A percentile compares a stretch with the other conserved stretches of the same genome.
Conservation (phyloP, 441 rosid species). For the Euphorbia corollata region DNA sequence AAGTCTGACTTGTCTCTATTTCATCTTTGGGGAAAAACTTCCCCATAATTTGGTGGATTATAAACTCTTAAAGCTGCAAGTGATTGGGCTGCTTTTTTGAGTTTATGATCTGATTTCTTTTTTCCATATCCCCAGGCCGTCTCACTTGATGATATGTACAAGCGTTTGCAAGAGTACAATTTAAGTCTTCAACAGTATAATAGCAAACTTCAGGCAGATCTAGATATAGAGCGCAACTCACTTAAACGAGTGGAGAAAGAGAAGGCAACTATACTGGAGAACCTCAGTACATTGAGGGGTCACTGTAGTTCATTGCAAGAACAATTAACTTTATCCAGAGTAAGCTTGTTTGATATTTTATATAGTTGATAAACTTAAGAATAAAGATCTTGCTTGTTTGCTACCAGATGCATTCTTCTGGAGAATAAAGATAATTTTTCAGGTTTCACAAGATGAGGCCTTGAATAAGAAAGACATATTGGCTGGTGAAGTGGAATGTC, state of each 20-base stretch:
- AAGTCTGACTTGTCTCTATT: neutral
- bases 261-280: slow-evolving; percentile 73
- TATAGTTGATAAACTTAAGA: neutral
- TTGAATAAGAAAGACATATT: slow-evolving; percentile 56
- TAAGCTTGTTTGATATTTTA: slow-evolving; percentile 25
- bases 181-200: slow-evolving; percentile 77
- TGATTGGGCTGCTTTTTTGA: slow-evolving; percentile 19
- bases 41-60: slow-evolving; percentile 1
- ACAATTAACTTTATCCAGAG: slow-evolving; percentile 64
- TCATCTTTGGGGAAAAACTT: neutral
- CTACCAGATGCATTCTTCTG: neutral
- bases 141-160: slow-evolving; percentile 65
- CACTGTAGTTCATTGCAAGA: slow-evolving; percentile 81
- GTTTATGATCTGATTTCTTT: slow-evolving; percentile 29
- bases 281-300: slow-evolving; percentile 72
- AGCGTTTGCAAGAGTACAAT: slow-evolving; percentile 80
- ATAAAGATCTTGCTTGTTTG: neutral
- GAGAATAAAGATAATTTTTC: slow-evolving; percentile 1
- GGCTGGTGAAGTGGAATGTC: slow-evolving; percentile 55
- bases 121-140: slow-evolving; percentile 41
- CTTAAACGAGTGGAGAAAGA: slow-evolving; percentile 67
- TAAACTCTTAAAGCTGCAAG: neutral
- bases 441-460: slow-evolving; percentile 81
- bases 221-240: slow-evolving; percentile 49
- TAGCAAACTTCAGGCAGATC: slow-evolving; percentile 61